Evolutionary conservation across 805 yeast species (phyloP).

Genomic region (Yarrowia divulgata): DNA sequence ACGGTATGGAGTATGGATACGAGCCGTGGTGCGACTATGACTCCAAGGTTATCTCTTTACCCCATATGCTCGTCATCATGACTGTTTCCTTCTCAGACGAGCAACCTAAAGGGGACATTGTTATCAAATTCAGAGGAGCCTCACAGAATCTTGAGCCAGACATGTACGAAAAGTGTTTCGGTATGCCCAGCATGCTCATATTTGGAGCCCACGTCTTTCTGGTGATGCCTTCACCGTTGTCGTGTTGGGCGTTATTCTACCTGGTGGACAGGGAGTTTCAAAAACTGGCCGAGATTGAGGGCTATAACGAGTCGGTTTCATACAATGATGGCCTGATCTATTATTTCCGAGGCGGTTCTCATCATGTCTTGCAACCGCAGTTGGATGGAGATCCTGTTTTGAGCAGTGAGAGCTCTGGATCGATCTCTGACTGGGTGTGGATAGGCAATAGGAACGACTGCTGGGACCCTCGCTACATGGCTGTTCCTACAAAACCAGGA

Average conservation of each 20-base stretch:
- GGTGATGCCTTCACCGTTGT: neutral
- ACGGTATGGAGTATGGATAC: neutral
- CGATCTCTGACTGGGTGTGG: neutral
- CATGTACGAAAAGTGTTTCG: neutral
- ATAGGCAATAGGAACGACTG: neutral
- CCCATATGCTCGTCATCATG: neutral
- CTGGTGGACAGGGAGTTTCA: neutral
- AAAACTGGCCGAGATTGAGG: neutral
- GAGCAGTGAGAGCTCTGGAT: no score
- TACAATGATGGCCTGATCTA: neutral
- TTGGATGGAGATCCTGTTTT: neutral
- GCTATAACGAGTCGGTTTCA: neutral
- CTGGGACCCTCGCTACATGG: neutral
- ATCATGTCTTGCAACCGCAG: neutral
- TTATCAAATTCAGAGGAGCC: neutral
- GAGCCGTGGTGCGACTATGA: neutral
- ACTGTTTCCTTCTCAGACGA: neutral
- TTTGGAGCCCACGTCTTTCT: neutral
- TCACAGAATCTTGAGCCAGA: neutral
- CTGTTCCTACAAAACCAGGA: no score
- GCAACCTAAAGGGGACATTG: neutral
- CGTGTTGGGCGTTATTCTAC: neutral
- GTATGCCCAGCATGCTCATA: neutral
- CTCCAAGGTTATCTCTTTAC: neutral
- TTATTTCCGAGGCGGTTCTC: neutral